Evolutionary conservation across 2,329 filamentous ascomycete species (phyloP), one percentile per base, ranked within the genome.

Genomic region (Parafenestella ontariensis): DNA sequence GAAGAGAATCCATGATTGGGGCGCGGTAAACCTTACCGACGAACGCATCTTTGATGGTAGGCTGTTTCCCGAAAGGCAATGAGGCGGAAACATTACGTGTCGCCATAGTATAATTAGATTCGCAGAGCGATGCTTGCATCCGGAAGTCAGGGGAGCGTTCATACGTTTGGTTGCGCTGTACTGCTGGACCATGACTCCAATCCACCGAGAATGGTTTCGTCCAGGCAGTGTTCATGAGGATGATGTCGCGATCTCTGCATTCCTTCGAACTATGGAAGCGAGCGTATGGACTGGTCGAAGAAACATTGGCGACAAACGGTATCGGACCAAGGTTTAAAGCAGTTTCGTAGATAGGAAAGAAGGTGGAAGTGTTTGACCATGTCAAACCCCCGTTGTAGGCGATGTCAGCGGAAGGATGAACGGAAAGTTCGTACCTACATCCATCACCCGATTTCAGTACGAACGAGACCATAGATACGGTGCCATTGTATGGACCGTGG

Each of bases 191-290:
- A n/a, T n/a, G n/a, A n/a, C n/a, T n/a, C n/a, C n/a, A n/a, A n/a
- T n/a, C n/a, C n/a, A n/a, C n/a, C n/a, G n/a, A n/a, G n/a, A 44
- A 13, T 1, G 0, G 2, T 55, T 43, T 20, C n/a, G 64, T 61
- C 57, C 59, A 66, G 5, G 64, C 56, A 18, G 59, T 65, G 44
- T 31, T 61, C 11, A 52, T n/a, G 7, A 63, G 28, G n/a, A 65
- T 62, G 5, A 62, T 62, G 18, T 66, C 58, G 1, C 50, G 54
- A 11, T 45, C 48, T 21, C 20, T 15, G 26, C 62, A 65, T 48
- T 65, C 45, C 3, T 45, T 17, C 5, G 61, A 60, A 9, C 54
- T 21, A n/a, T 62, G 58, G 13, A 58, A 17, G 5, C 58, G 58
- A 8, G 55, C 52, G 17, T 39, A 63, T 2, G 50, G 31, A n/a